Evolutionary conservation across 139 green algal species (phyloP), one percentile per base, ranked within the genome.

Genomic region (Choricystis sp.): DNA sequence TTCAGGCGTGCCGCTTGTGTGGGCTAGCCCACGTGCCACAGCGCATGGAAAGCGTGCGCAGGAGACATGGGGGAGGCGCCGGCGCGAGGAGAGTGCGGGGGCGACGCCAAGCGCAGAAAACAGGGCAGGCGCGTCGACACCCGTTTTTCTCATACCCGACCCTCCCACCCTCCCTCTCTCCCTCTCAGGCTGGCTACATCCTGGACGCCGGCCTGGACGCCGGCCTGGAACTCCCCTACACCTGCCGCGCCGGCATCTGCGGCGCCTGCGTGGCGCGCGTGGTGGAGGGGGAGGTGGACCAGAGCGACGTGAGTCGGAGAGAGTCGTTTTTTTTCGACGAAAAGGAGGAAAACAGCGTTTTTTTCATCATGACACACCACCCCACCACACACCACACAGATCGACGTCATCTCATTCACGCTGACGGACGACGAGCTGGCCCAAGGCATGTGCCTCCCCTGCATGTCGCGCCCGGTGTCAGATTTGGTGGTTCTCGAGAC

Each of bases 161-260:
- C 57, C 25, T 25, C 4, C 24, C 24, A 26, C 62, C 14, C n/a
- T 5, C 55, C 5, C 26, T 56, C 1, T 24, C 57, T 59, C 29
- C 23, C 0, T 22, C 30, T n/a, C 76, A 91, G 68, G 74, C 92
- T 69, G 76, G 71, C 49, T 97, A 97, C 76, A 91, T 97, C 26
- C 75, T 97, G 19, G 83, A 95, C 58, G 81, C 84, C 30, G 89
- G 79, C n/a, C 77, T 95, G 23, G 72, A 85, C 2, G 72, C 69
- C 1, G 89, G 86, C 3, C 52, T 97, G 5, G 90, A 97, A 72
- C 77, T 97, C 40, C 90, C 90, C 16, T 87, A 80, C 63, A 95
- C 88, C 26, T 96, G 90, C 79, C 73, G 84, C 60, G 85, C 73
- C 27, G 80, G 82, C 57, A 83, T 83, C 56, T 85, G 81, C 70